Evolutionary conservation across 805 yeast genomes (phyloP), one percentile per base, ranked within the genome.

Genomic region (Nakazawaea peltata): DNA sequence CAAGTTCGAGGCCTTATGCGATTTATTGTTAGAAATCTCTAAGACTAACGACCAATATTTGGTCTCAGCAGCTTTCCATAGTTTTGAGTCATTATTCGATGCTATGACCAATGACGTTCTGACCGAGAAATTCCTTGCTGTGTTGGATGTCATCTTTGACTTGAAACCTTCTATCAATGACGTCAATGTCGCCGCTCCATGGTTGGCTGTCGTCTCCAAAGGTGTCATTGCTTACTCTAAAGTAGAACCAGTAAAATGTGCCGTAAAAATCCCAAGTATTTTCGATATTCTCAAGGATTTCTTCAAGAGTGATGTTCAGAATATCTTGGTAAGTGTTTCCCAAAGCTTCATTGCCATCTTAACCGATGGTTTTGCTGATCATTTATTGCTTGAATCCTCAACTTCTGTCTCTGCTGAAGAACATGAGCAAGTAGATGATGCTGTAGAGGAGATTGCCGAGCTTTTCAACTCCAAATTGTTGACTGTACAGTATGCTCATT

Each of bases 141-240:
- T 86, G 9, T 61, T 86, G 40, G 74, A 81, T 46, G 71, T 83
- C 30, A 74, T 92, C 29, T 72, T 84, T 46, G 82, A 81, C 41
- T 66, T 88, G 50, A 79, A 77, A 45, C 98, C 98, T 4, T 69
- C 95, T 1, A 54, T 72, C 16, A 81, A 79, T 46, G 97, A 92
- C 51, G 67, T 80, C 21, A 88, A 86, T 54, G 68, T 92, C 45
- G 86, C 90, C 2, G 95, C 94, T 11, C 74, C 96, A 10, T 92
- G 98, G 98, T 69, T 87, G 31, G 92, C 94, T 3, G 88, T 84
- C 21, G 70, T 84, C 21, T 87, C 94, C 8, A 84, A 83, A 49
- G 88, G 85, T 37, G 59, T 69, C 28, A 56, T 68, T 2, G 60
- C 76, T 1, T 71, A 69, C 41, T 56, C 75, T 3, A 51, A 51